Percentiles rank a stretch among this genome's conserved stretches.
Evolutionary conservation across 2,329 filamentous ascomycete species (phyloP).

Genomic region (Zasmidium cellare): DNA sequence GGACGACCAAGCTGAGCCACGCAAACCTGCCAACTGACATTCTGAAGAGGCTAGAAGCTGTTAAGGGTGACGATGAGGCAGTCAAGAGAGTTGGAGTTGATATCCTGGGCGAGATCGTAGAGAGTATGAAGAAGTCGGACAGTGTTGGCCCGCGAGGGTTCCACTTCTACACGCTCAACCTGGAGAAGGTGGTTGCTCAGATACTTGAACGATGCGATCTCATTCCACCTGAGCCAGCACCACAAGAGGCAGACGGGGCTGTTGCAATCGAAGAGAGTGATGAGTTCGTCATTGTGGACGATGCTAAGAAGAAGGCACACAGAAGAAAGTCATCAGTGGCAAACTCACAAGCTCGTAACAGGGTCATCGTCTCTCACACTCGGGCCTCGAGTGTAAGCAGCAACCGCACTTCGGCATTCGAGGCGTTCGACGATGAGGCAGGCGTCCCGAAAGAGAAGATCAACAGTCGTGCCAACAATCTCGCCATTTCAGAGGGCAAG

Average conservation of each 20-base stretch:
- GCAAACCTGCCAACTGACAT: conserved; percentile 74
- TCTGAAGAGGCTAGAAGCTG: conserved; percentile 67
- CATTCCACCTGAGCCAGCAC: conserved; percentile 59
- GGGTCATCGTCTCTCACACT: conserved; percentile 70
- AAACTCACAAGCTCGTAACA: conserved; percentile 82
- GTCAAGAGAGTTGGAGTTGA: conserved; percentile 80
- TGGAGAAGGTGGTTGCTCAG: conserved; percentile 94
- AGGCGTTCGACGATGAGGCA: conserved; percentile 75
- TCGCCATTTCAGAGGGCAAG: conserved; percentile 92
- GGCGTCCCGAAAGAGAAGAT: conserved; percentile 70
- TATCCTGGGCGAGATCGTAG: conserved; percentile 80
- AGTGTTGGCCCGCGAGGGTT: conserved; percentile 69
- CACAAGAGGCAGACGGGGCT: conserved; percentile 36
- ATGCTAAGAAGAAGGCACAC: conserved; percentile 45
- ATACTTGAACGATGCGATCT: conserved; percentile 84
- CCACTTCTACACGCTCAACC: conserved; percentile 95
- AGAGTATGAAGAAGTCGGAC: conserved; percentile 68
- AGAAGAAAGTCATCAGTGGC: conserved; percentile 71
- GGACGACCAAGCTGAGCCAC: conserved; percentile 92
- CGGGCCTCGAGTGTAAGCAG: conserved; percentile 56
- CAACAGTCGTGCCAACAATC: conserved; percentile 74
- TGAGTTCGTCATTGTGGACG: conserved; percentile 45
- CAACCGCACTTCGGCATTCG: conserved; percentile 53
- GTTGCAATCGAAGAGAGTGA: conserved; percentile 32
- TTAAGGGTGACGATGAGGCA: conserved; percentile 76